A percentile compares a stretch with the other conserved stretches of the same genome.
Conservation (phyloP, 805 yeast genomes). For the Cyberlindnera maritima region DNA sequence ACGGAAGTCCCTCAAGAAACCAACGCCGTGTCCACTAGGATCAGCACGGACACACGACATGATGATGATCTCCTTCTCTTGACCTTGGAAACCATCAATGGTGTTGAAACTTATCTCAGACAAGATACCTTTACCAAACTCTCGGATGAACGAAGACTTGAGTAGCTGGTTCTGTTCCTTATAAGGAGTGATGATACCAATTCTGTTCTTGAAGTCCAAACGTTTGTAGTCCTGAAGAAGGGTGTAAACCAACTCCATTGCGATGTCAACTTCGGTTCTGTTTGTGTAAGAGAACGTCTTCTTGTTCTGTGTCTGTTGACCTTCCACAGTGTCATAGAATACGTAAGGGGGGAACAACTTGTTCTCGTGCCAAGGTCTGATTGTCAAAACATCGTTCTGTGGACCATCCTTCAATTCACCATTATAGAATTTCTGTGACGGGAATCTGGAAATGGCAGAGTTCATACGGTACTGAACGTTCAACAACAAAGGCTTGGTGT, state of each 20-base stretch:
- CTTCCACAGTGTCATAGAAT: constrained; percentile 67
- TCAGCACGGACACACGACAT: constrained; percentile 96
- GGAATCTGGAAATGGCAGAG: constrained; percentile 84
- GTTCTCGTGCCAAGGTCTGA: constrained; percentile 71
- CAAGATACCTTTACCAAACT: constrained; percentile 61
- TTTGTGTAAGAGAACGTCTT: constrained; percentile 72
- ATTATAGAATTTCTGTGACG: constrained; percentile 78
- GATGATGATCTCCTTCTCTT: constrained; percentile 90
- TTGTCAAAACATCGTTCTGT: constrained; percentile 56
- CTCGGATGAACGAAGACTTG: constrained; percentile 51
- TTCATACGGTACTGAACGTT: constrained; percentile 98
- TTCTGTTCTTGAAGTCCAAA: constrained; percentile 58
- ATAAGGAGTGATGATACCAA: constrained; percentile 94
- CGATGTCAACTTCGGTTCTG: constrained; percentile 65
- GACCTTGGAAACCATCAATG: constrained; percentile 97
- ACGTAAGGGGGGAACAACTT: constrained; percentile 66
- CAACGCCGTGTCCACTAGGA: constrained; percentile 56
- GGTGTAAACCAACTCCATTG: constrained; percentile 60
- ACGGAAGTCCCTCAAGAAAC: constrained; percentile 85
- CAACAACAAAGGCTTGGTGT: constrained; percentile 60
- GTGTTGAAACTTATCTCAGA: constrained; percentile 84
- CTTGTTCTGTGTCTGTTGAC: constrained; percentile 62
- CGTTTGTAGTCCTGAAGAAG: constrained; percentile 47
- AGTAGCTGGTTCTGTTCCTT: constrained; percentile 76
- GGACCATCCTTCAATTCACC: constrained; percentile 76